A percentile compares a stretch with the other conserved stretches of the same genome.
These are phyloP conservation scores for Prosopis cineraria DNA, from an alignment of 306 rosid species.

Conservation along the genomic window DNA sequence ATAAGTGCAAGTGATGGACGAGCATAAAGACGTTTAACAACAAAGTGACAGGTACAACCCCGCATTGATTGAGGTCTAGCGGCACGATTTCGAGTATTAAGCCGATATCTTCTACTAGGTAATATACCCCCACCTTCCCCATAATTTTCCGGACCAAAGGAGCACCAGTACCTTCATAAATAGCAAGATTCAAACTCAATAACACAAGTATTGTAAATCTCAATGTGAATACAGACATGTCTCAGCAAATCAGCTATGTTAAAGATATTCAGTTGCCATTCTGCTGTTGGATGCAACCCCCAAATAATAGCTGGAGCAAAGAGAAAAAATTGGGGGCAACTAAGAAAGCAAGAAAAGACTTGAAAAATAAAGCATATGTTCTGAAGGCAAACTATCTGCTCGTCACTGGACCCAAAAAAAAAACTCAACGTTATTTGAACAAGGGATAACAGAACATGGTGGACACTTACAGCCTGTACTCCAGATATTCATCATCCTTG, in stretches of 20 bases:
- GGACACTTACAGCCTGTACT: conserved; percentile 80
- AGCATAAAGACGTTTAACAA: conserved; percentile 85
- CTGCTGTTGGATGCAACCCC: conserved; percentile 14
- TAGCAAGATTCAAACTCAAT: conserved; percentile 19
- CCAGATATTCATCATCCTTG: conserved; percentile 91
- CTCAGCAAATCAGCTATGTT: neutral
- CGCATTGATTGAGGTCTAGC: conserved; percentile 99
- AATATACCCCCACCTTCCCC: conserved; percentile 90
- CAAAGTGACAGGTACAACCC: conserved; percentile 93
- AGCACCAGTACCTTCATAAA: conserved; percentile 88
- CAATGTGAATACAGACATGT: neutral
- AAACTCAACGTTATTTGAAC: conserved; percentile 1
- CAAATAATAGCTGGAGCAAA: conserved; percentile 15
- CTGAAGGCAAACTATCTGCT: conserved; percentile 16
- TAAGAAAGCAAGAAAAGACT: neutral
- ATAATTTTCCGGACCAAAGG: conserved; percentile 95
- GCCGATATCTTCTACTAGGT: conserved; percentile 92
- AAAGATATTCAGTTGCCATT: conserved; percentile 3
- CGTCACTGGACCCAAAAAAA: neutral
- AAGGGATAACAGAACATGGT: conserved; percentile 20
- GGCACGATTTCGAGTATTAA: conserved; percentile 95
- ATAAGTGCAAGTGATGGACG: conserved; percentile 83
- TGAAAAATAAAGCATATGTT: neutral
- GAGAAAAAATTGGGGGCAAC: neutral
- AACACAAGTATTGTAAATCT: conserved; percentile 22